phyloP scores from a whole-genome alignment of 2,329 filamentous ascomycete genomes.

The Colletotrichum truncatum region DNA sequence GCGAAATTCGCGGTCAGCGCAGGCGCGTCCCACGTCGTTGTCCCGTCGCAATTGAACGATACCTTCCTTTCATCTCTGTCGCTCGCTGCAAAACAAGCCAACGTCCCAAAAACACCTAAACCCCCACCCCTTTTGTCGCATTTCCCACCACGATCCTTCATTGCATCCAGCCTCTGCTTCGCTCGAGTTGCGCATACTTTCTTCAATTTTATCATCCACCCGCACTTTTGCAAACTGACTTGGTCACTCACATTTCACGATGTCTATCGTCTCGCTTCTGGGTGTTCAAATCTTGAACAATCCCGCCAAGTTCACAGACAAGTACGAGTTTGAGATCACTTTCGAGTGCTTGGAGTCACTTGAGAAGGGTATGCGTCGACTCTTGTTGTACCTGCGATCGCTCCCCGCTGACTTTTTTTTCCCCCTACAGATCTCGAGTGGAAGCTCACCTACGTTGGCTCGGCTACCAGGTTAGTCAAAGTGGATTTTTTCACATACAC shows the following conservation, averaged over 20 bases:
- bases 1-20: conserved; percentile 32
- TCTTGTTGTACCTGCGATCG: not conserved
- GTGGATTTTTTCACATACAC: conserved; percentile 33
- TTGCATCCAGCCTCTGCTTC: not conserved
- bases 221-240: conserved; percentile 1
- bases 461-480: conserved; percentile 86
- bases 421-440: conserved; percentile 90
- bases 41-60: conserved; percentile 24
- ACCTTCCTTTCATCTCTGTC: conserved; percentile 23
- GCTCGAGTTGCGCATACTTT: not conserved
- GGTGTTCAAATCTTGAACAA: conserved; percentile 98
- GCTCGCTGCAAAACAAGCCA: conserved; percentile 10
- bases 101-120: conserved; percentile 7
- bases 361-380: conserved; percentile 75
- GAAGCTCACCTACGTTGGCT: conserved; percentile 99
- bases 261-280: conserved; percentile 96
- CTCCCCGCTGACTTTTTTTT: not conserved
- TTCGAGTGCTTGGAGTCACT: conserved; percentile 97
- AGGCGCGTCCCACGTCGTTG: conserved; percentile 31
- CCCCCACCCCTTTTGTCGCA: not conserved
- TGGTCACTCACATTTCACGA: conserved; percentile 47
- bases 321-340: conserved; percentile 98
- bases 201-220: not conserved
- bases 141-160: not conserved
- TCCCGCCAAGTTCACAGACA: conserved; percentile 90